Evolutionary conservation across 805 yeast species (phyloP), one percentile per base, ranked within the genome.

Genomic region (Cyberlindnera mycetangii): DNA sequence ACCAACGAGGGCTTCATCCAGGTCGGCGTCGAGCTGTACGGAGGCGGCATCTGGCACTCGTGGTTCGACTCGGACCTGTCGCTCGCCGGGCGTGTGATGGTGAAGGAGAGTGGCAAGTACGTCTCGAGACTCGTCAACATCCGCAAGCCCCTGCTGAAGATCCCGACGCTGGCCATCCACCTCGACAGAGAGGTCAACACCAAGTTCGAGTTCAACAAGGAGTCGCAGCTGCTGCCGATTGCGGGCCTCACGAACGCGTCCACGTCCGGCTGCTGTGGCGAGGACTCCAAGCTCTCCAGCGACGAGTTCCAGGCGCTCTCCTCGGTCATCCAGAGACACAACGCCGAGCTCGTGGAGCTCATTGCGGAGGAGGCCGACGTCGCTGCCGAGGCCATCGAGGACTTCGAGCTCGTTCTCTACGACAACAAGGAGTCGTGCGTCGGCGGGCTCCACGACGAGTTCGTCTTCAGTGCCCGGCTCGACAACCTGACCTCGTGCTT

Each of bases 41-140:
- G 99, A 45, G 98, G 98, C 28, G 93, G 96, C 40, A 81, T 90
- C 44, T 93, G 97, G 81, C 97, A 88, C 61, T 79, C 96, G 5
- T 92, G 98, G 97, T 92, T 93, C 60, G 99, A 92, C 64, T 79
- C 97, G 48, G 97, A 92, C 63, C 74, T 93, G 55, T 76, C 92
- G 31, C 70, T 89, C 48, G 98, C 97, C 8, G 99, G 99, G 14
- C 74, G 98, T 53, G 96, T 92, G 1, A 83, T 83, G 60, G 84
- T 87, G 15, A 72, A 68, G 32, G 71, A 69, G 32, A 58, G 61
- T 15, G 66, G 60, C 8, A 70, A 74, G 43, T 73, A 67, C 45
- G 76, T 78, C 39, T 77, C 96, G 3, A 80, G 74, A 57, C 71
- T 93, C 49, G 78, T 93, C 47, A 87, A 89, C 65, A 75, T 93